Evolutionary conservation across 2,329 filamentous ascomycete genomes (phyloP), one percentile per base, ranked within the genome.

Genomic region (Orbilia oligospora): DNA sequence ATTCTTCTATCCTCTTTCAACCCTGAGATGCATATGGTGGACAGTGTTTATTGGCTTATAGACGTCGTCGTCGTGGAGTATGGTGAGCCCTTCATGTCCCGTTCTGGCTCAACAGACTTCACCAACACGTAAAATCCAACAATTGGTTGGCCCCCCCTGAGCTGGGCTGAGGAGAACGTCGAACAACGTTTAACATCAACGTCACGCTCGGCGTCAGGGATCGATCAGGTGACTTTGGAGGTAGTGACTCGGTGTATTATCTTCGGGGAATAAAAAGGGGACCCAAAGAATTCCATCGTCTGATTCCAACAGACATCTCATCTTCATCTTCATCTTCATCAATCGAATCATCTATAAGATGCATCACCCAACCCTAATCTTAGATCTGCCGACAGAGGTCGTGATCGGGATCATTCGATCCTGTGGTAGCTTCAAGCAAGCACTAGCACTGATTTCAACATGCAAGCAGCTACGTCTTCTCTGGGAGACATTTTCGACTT

Each of bases 401-500:
- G 44, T 64, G 18, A 75, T 75, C 18, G 44, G 41, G 22, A 69
- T 75, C 14, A 36, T 75, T 18, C 71, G 67, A 18, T 68, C 71
- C 1, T 75, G 71, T 16, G 16, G 61, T 10, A 69, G 36, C 33
- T 75, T 64, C 36, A 75, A 56, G 5, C 71, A 75, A 36, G 71
- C 71, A 4, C 20, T 75, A 4, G 63, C 71, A 8, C 55, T 75
- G 6, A 27, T 55, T 24, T 14, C 30, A 9, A 69, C 71, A 6
- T 75, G 71, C 51, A 65, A 38, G 3, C 53, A 69, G n/a, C 41
- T 75, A 12, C n/a, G 49, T 10, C 20, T 41, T 14, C 22, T 75
- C 16, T 75, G 71, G 71, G 61, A 66, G 14, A 63, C 53, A 2
- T 75, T 55, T 38, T 63, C 71, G 20, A 68, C 64, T 3, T 75